phyloP scores from a whole-genome alignment of 345 rosid species.

The Eucalyptus cloeziana region DNA sequence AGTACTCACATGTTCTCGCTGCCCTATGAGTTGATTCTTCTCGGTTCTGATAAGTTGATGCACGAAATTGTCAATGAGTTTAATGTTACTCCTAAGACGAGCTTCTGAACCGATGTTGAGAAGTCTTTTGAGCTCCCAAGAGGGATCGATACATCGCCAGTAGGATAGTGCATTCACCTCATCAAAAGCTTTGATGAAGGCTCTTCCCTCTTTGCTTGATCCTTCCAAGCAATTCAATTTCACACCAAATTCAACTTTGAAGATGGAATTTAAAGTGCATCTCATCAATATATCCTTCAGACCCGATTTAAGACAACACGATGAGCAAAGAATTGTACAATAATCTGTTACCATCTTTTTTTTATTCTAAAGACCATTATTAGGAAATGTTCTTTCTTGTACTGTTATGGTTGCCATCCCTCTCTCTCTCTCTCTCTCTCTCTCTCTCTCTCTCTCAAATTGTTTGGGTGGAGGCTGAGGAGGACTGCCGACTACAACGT shows the following conservation, averaged over 20 bases:
- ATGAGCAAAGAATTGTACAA: background rate
- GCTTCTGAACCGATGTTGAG: conserved; percentile 46
- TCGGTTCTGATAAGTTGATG: conserved; percentile 28
- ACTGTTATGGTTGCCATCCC: background rate
- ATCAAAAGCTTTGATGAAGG: conserved; percentile 35
- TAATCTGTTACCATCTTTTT: no score
- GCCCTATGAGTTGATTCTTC: conserved; percentile 13
- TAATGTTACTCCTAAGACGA: conserved; percentile 29
- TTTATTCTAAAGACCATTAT: background rate
- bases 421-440: no score
- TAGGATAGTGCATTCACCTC: background rate
- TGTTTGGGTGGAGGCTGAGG: no score
- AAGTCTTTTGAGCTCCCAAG: conserved; percentile 55
- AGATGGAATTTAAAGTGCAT: conserved; percentile 55
- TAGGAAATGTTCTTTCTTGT: background rate
- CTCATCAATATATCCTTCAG: conserved; percentile 56
- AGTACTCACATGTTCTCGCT: conserved; percentile 16
- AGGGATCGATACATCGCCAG: conserved; percentile 42
- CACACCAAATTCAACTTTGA: conserved; percentile 75
- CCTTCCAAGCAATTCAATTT: conserved; percentile 50
- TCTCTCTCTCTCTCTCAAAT: no score
- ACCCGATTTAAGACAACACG: background rate
- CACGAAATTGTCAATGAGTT: conserved; percentile 34
- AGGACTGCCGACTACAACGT: no score
- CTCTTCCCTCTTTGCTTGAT: conserved; percentile 27